Evolutionary conservation across 2,329 filamentous ascomycete species (phyloP).

Genomic region (Lojkania enalia): DNA sequence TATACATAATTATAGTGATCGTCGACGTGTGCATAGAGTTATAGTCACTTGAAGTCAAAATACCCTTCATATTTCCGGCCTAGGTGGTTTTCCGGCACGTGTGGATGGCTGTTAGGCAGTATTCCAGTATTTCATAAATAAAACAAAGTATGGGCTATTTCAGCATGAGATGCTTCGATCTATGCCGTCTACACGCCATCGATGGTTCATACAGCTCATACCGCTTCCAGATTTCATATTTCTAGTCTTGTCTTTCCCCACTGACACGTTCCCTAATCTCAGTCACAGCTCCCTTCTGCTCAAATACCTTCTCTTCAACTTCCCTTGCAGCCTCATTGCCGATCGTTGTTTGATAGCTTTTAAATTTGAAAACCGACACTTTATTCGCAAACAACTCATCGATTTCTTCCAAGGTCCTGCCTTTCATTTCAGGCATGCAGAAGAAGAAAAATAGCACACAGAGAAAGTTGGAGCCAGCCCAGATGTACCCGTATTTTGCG

Average conservation of each 20-base stretch:
- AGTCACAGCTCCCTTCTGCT: no score
- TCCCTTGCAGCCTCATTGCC: slow-evolving; percentile 3
- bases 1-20: slow-evolving; percentile 2
- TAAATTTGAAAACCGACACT: slow-evolving; percentile 3
- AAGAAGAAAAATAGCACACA: slow-evolving; percentile 61
- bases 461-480: slow-evolving; percentile 41
- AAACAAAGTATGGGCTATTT: no score
- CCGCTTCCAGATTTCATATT: no score
- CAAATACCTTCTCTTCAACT: slow-evolving; percentile 4
- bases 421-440: slow-evolving; percentile 59
- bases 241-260: no score
- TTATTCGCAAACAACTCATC: slow-evolving; percentile 30
- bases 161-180: no score
- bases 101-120: no score
- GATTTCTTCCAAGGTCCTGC: slow-evolving; percentile 30
- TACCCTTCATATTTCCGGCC: slow-evolving; percentile 7
- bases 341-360: slow-evolving; percentile 2
- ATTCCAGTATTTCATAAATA: no score
- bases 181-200: no score
- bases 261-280: no score
- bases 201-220: no score
- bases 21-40: not conserved
- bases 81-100: not conserved
- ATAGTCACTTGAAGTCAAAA: slow-evolving; percentile 5
- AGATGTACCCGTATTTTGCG: slow-evolving; percentile 28